Base-by-base conservation (phyloP, 2,329 filamentous ascomycete genomes). In the Ophiostoma piceae region DNA sequence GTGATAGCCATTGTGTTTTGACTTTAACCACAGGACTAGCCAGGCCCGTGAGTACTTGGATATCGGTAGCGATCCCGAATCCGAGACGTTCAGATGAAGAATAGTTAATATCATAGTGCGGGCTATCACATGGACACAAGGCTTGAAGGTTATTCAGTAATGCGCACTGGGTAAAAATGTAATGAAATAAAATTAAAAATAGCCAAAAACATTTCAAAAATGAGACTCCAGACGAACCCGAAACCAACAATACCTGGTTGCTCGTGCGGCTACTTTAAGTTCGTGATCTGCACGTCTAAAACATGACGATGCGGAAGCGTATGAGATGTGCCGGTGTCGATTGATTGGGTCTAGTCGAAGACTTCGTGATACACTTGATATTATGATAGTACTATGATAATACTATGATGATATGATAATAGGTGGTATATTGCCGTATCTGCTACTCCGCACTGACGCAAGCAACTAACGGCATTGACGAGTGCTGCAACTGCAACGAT, bases 361-460 rank as follows among this genome's bases (percentile, higher is more conserved):
- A 26, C 26, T 14, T 11, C 9, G 22, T 26, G n/a, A 26, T 57
- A 26, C 16, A 22, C 16, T 51, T n/a, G 47, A 41, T 41, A 51
- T 9, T 57, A 22, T 35, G 8, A 35, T 35, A 35, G 2, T 35
- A 8, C 35, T 35, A 35, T 35, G 35, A 35, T 35, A 35, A 2
- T 60, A 29, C 11, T 60, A 60, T 60, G 47, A n/a, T 22, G 12
- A 14, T 54, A 26, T 26, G 51, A 26, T 57, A 57, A 12, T 26
- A 57, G n/a, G 22, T 57, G 51, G 22, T 26, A 57, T 57, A 22
- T 57, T 26, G 12, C 12, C n/a, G n/a, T 26, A 57, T 47, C 16
- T n/a, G 8, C n/a, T 62, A 19, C 57, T 62, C 57, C 57, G 57
- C 57, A 62, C 57, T 62, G 57, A 62, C 57, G 57, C 57, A 62